Conservation (phyloP, 1,139 yeast species). For the Zygoascus meyerae region DNA sequence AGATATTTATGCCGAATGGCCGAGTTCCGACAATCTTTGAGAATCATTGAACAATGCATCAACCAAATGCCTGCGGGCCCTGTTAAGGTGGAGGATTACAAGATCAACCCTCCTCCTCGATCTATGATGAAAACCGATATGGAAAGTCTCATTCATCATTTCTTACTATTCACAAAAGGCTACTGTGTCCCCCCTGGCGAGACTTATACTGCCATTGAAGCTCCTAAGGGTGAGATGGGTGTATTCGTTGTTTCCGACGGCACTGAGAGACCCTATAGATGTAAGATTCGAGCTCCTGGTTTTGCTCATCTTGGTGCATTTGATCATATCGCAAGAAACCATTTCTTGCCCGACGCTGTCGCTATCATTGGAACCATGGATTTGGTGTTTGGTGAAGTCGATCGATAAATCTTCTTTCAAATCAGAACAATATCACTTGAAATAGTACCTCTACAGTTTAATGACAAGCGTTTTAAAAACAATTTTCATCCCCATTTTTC, state of each 20-base stretch:
- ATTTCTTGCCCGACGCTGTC: conserved; percentile 86
- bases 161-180: conserved; percentile 82
- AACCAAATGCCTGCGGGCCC: conserved; percentile 93
- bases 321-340: conserved; percentile 80
- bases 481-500: no score
- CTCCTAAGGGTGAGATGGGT: conserved; percentile 95
- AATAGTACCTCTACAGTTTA: background rate
- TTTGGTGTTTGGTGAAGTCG: conserved; percentile 90
- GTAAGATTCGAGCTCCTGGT: conserved; percentile 92
- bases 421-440: background rate
- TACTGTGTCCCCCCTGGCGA: conserved; percentile 87
- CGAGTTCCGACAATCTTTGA: conserved; percentile 84
- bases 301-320: conserved; percentile 86
- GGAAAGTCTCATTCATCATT: conserved; percentile 90
- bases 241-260: conserved; percentile 88
- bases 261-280: conserved; percentile 83
- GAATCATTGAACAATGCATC: conserved; percentile 85
- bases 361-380: conserved; percentile 96
- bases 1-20: conserved; percentile 85
- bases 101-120: conserved; percentile 80
- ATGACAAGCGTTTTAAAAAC: no score
- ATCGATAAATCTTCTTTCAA: conserved; percentile 46
- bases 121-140: conserved; percentile 81
- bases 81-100: conserved; percentile 84
- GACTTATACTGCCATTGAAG: conserved; percentile 87